Evolutionary conservation across 345 rosid species (phyloP).

Genomic region (Gossypium raimondii): DNA sequence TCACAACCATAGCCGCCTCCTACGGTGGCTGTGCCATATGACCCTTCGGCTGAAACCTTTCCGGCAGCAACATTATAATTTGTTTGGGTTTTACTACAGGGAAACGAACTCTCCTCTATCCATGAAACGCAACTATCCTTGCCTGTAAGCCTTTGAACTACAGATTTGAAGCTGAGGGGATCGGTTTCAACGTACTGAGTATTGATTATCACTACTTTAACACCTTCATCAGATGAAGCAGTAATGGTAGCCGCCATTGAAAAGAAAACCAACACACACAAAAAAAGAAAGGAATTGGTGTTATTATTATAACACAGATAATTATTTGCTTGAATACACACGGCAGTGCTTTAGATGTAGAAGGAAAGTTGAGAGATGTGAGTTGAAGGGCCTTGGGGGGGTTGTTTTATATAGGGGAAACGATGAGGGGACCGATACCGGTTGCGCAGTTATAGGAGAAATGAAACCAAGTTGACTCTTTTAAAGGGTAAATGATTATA

Average conservation of each 20-base stretch:
- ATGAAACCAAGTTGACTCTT: background rate
- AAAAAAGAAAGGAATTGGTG: background rate
- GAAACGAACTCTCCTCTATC: slow-evolving; percentile 8
- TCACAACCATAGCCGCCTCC: background rate
- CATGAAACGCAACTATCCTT: slow-evolving; percentile 36
- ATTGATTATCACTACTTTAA: slow-evolving; percentile 47
- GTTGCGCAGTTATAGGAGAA: background rate
- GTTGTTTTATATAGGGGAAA: background rate
- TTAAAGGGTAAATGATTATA: background rate
- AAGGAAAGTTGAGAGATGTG: background rate
- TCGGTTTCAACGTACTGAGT: slow-evolving; percentile 55
- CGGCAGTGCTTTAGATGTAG: background rate
- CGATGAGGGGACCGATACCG: background rate
- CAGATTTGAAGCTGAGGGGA: slow-evolving; percentile 50
- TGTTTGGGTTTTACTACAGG: background rate
- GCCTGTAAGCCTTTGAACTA: slow-evolving; percentile 68
- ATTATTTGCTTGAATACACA: background rate
- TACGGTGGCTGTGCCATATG: background rate
- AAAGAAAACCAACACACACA: background rate
- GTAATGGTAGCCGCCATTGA: background rate
- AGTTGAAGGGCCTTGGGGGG: background rate
- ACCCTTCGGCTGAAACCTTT: background rate
- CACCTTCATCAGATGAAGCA: slow-evolving; percentile 9
- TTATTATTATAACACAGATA: background rate
- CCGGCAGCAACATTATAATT: background rate